Percentiles rank a stretch among this genome's conserved stretches.
Evolutionary conservation across 352 stramenopile species (phyloP).

Genomic region (Plasmopara muralis): DNA sequence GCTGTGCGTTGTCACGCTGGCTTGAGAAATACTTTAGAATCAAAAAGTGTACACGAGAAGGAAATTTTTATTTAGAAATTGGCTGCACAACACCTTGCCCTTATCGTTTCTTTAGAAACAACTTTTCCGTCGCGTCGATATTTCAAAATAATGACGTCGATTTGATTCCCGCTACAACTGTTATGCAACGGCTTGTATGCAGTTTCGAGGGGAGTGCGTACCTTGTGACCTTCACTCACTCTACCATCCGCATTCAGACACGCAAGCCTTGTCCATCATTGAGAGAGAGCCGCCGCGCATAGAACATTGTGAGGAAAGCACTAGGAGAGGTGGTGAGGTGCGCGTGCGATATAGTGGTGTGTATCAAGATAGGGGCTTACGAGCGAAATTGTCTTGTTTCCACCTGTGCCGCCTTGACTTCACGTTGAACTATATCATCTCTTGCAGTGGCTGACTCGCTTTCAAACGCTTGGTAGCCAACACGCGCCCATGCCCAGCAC

Average conservation of each 20-base stretch:
- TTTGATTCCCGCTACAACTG: slow-evolving; percentile 2
- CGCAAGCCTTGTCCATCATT: background rate
- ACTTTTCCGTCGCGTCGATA: slow-evolving; percentile 3
- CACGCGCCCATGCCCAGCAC: slow-evolving; percentile 38
- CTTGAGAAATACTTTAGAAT: no score
- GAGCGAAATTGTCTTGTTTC: background rate
- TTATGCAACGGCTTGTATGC: slow-evolving; percentile 9
- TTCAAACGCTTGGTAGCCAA: background rate
- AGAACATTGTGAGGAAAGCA: slow-evolving; percentile 2
- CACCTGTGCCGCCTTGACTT: background rate
- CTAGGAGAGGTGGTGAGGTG: background rate
- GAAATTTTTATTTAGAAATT: background rate
- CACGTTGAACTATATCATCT: background rate
- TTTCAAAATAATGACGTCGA: slow-evolving; percentile 14
- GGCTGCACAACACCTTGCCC: background rate
- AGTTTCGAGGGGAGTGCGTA: slow-evolving; percentile 9
- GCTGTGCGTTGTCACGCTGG: no score
- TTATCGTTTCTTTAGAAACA: background rate
- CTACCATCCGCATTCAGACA: slow-evolving; percentile 11
- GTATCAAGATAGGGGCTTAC: slow-evolving; percentile 7
- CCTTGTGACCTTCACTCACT: slow-evolving; percentile 16
- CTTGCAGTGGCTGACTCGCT: background rate
- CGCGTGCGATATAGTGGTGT: background rate
- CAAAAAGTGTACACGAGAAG: no score
- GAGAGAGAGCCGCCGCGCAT: background rate